Evolutionary conservation across 202 grass and related monocot species (phyloP).

Genomic region (Musa balbisiana): DNA sequence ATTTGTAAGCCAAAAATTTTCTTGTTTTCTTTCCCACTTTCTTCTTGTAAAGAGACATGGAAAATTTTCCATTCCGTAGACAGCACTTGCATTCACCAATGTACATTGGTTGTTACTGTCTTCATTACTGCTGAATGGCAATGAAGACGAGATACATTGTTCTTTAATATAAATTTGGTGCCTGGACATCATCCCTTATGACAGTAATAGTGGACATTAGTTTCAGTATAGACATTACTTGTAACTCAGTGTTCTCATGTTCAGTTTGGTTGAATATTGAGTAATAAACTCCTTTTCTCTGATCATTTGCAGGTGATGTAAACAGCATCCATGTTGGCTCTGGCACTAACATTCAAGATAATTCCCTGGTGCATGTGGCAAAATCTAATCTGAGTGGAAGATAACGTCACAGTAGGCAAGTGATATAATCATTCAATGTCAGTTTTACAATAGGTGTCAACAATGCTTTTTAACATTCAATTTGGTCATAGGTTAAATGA

Average conservation of each 20-base stretch:
- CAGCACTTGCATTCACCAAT: too few relatives aligned
- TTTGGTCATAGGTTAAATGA: too few relatives aligned
- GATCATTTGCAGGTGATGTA: constrained; percentile 64
- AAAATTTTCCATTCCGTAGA: background rate
- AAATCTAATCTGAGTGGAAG: constrained; percentile 59
- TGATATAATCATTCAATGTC: constrained; percentile 4
- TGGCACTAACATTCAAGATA: constrained; percentile 95
- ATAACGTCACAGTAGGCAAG: constrained; percentile 78
- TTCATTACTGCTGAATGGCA: background rate
- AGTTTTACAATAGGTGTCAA: background rate
- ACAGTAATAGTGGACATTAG: background rate
- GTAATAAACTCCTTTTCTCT: constrained; percentile 1
- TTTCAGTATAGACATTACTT: background rate
- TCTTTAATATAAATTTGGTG: background rate
- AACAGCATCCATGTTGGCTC: constrained; percentile 83
- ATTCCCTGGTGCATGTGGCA: constrained; percentile 82
- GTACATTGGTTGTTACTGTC: background rate
- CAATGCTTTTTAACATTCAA: background rate
- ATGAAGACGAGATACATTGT: background rate
- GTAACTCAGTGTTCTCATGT: background rate
- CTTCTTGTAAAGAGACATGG: background rate
- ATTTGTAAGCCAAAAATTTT: background rate
- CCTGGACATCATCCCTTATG: background rate
- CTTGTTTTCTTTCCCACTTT: background rate
- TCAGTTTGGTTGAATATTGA: background rate